Conservation (phyloP, 176 grass and related monocot species). For the Phoenix dactylifera region DNA sequence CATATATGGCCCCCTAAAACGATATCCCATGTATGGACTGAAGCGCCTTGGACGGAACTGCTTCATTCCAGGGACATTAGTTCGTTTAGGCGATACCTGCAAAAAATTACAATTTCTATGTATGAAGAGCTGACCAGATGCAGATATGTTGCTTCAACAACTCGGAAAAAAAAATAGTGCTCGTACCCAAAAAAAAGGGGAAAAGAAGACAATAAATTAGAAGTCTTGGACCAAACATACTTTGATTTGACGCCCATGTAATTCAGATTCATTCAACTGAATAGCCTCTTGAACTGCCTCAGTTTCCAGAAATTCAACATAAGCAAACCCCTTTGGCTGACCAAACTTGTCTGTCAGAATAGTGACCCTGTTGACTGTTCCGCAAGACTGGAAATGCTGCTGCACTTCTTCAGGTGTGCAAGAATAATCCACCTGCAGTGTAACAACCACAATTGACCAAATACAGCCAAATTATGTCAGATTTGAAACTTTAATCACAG, state of each 20-base stretch:
- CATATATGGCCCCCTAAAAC: conserved; percentile 22
- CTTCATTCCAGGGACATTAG: conserved; percentile 32
- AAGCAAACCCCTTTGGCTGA: conserved; percentile 33
- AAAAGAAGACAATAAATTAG: too few species aligned
- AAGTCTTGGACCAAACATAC: neutral
- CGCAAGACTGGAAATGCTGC: conserved; percentile 32
- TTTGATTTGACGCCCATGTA: conserved; percentile 34
- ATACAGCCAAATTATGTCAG: too few species aligned
- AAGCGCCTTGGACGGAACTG: conserved; percentile 26
- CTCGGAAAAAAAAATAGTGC: too few species aligned
- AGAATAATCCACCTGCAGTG: conserved; percentile 26
- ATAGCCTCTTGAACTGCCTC: conserved; percentile 27
- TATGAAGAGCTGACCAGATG: too few species aligned
- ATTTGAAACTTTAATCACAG: too few species aligned
- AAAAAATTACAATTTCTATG: neutral
- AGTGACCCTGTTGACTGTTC: conserved; percentile 29
- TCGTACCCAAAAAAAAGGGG: too few species aligned
- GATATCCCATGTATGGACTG: conserved; percentile 3
- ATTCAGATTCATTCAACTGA: conserved; percentile 18
- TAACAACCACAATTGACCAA: too few species aligned
- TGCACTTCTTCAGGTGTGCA: conserved; percentile 32
- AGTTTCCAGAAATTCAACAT: conserved; percentile 28
- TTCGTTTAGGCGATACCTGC: conserved; percentile 30
- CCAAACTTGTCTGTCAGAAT: conserved; percentile 31
- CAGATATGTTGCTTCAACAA: too few species aligned